Evolutionary conservation across 192 early-diverging fungal genomes (phyloP).

Genomic region (Kickxella alabastrina): DNA sequence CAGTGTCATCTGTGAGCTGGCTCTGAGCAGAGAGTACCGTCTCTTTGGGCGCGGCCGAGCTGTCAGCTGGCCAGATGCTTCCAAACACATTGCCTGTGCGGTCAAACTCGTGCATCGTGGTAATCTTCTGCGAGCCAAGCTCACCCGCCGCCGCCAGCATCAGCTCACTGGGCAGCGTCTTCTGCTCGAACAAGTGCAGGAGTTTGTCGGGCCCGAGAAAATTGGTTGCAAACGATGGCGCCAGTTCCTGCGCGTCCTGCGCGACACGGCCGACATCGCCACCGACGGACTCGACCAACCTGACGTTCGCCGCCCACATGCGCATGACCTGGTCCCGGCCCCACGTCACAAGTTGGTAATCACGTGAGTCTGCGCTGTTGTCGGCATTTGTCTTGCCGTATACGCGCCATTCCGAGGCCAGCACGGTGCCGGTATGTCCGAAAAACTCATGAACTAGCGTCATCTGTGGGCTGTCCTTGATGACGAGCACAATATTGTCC

Average conservation of each 20-base stretch:
- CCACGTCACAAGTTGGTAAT: conserved; percentile 48
- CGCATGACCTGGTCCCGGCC: conserved; percentile 42
- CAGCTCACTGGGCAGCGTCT: conserved; percentile 18
- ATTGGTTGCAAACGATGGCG: conserved; percentile 41
- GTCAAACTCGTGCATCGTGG: conserved; percentile 21
- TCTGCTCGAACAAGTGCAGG: conserved; percentile 27
- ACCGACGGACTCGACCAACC: conserved; percentile 14
- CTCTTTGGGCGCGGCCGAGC: conserved; percentile 1
- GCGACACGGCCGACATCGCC: neutral
- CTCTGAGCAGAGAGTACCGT: conserved; percentile 1
- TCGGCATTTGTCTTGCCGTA: neutral
- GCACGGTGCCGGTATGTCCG: conserved; percentile 28
- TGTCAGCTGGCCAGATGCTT: conserved; percentile 12
- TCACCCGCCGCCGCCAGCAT: conserved; percentile 14
- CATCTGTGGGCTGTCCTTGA: conserved; percentile 20
- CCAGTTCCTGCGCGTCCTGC: neutral
- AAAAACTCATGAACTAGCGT: conserved; percentile 25
- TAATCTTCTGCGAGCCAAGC: conserved; percentile 2
- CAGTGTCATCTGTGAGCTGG: neutral
- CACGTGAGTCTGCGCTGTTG: conserved; percentile 2
- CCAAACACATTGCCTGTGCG: conserved; percentile 12
- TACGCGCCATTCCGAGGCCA: conserved; percentile 35
- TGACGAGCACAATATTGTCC: conserved; percentile 9
- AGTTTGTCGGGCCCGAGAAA: conserved; percentile 38
- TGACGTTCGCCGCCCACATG: conserved; percentile 25